Evolutionary conservation across 1,284 basidiomycete genomes (phyloP).

Genomic region (Heterobasidion occidentale): DNA sequence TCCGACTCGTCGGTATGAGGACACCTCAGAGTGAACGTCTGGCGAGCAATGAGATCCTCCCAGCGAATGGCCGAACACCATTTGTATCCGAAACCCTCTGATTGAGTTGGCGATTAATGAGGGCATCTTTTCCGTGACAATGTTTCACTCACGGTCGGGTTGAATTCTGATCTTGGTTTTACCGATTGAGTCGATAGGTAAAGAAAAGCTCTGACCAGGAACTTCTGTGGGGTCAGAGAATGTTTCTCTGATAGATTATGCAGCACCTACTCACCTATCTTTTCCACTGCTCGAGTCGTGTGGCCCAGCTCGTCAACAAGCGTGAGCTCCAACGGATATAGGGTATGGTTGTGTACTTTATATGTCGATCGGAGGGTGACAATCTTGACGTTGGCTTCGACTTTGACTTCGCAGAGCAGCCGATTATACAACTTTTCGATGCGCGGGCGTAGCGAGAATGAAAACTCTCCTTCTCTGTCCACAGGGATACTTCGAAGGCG

Average conservation of each 20-base stretch:
- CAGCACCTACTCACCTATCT: constrained; percentile 51
- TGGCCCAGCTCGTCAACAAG: constrained; percentile 84
- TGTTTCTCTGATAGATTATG: not conserved
- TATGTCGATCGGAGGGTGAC: constrained; percentile 95
- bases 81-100: constrained; percentile 91
- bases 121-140: constrained; percentile 1
- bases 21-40: constrained; percentile 80
- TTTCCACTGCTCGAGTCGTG: constrained; percentile 76
- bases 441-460: constrained; percentile 81
- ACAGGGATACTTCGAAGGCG: constrained; percentile 85
- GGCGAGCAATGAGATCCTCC: constrained; percentile 82
- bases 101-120: not conserved
- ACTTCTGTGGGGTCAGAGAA: constrained; percentile 25
- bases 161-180: constrained; percentile 82
- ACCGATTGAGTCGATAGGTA: constrained; percentile 90
- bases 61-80: constrained; percentile 91
- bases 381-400: constrained; percentile 92
- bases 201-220: constrained; percentile 83
- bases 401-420: constrained; percentile 84
- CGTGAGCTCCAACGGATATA: constrained; percentile 91
- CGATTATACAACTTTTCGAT: constrained; percentile 73
- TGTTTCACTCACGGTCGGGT: constrained; percentile 73
- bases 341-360: constrained; percentile 86
- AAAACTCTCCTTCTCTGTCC: constrained; percentile 90
- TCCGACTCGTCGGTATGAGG: constrained; percentile 78